These are phyloP conservation scores for Dictyostelium capitatum DNA, from an alignment of 78 protist species.

Conservation along the genomic window DNA sequence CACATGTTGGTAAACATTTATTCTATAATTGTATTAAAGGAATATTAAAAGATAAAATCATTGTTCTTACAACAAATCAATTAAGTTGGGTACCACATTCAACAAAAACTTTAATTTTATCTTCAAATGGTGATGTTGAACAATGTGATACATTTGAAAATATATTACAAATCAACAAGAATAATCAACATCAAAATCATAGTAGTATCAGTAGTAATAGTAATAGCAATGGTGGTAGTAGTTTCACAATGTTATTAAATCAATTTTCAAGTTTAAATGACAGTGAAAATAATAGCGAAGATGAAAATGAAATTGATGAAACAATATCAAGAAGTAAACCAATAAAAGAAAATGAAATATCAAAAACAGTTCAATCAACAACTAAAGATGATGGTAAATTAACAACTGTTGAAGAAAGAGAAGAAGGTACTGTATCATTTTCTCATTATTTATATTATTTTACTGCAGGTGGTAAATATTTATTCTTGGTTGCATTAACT, in stretches of 20 bases:
- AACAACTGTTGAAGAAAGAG: constrained; percentile 34
- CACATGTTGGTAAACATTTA: constrained; percentile 88
- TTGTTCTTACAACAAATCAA: constrained; percentile 90
- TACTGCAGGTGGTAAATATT: constrained; percentile 41
- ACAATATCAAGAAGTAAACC: constrained; percentile 14
- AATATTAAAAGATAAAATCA: constrained; percentile 49
- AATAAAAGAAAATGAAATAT: constrained; percentile 43
- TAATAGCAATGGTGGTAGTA: background rate
- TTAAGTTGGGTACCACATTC: constrained; percentile 44
- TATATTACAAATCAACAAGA: no score
- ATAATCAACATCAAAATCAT: background rate
- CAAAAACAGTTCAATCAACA: no score
- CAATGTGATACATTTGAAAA: constrained; percentile 33
- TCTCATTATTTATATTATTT: background rate
- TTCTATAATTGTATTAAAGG: constrained; percentile 74
- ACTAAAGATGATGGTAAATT: constrained; percentile 29
- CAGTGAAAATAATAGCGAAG: constrained; percentile 9
- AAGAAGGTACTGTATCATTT: constrained; percentile 55
- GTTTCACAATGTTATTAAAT: background rate
- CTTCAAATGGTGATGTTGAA: background rate
- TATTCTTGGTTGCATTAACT: background rate
- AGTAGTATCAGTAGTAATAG: background rate
- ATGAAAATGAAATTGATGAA: constrained; percentile 21
- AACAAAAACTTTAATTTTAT: constrained; percentile 64
- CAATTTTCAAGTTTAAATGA: background rate